Base-by-base conservation (phyloP, 2,329 filamentous ascomycete genomes). In the Dactylonectria macrodidyma region DNA sequence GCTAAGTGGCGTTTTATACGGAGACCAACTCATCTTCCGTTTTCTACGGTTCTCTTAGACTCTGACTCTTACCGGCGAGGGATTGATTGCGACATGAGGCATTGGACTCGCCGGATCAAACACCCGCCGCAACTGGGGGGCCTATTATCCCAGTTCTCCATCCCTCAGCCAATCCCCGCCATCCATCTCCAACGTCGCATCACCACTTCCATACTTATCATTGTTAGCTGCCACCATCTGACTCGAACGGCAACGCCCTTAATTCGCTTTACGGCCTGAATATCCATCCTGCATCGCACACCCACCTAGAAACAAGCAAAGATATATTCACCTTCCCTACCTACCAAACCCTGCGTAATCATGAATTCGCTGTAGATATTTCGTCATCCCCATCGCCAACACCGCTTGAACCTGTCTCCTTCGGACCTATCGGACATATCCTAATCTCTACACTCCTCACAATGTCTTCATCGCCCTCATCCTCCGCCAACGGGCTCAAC, bases 401-500 rank as follows among this genome's bases (percentile, higher is more conserved):
- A n/a, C 50, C 9, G 1, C 48, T 11, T 57, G 54, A 59, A 56
- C 44, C 38, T 19, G 19, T 19, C 19, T 1, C 41, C 41, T 24
- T 26, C 63, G 62, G 64, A 67, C 48, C 66, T 67, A 70, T 62
- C 73, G 68, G 66, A 75, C 51, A 59, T 62, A 66, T 12, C 62
- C 16, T 36, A 62, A 51, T 57, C 44, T 22, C 30, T n/a, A 1
- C 19, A 1, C 52, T 12, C 11, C 38, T 62, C 66, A 46, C 50
- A 56, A 59, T 58, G 59, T 19, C 59, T 55, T 64, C 58, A 34
- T 59, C 58, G 16, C n/a, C 61, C 57, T 69, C 74, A 71, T 71
- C 73, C 26, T 64, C 71, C 41, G 54, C 62, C 59, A 67, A 70
- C 54, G 81, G 85, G 63, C 80, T 87, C 55, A 87, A 89, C 78